Evolutionary conservation across 805 yeast genomes (phyloP).

Genomic region (Lipomyces yamanashiensis): DNA sequence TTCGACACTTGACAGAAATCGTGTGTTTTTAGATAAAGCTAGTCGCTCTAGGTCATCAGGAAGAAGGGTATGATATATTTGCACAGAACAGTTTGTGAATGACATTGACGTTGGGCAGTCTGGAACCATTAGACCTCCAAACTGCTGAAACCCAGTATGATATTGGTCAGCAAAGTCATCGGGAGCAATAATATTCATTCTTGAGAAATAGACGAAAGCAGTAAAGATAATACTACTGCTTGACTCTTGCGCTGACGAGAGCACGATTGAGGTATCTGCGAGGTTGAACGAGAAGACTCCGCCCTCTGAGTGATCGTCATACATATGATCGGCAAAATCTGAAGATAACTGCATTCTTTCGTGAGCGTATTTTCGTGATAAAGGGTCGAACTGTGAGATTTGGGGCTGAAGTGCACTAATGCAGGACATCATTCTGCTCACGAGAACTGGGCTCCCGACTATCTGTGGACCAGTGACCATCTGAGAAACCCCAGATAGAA

Average conservation of each 20-base stretch:
- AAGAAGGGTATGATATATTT: not conserved
- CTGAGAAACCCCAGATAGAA: slow-evolving; percentile 10
- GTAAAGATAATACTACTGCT: not conserved
- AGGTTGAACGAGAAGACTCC: not conserved
- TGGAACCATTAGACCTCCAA: slow-evolving; percentile 9
- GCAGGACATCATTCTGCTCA: not conserved
- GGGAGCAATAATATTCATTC: slow-evolving; percentile 1
- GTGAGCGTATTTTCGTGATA: not conserved
- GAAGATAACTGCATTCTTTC: too few species aligned
- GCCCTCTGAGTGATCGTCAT: not conserved
- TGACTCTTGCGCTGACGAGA: not conserved
- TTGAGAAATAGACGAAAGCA: slow-evolving; percentile 3
- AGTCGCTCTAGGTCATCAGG: not conserved
- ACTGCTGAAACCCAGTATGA: slow-evolving; percentile 2
- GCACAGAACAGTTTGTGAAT: slow-evolving; percentile 13
- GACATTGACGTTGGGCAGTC: not conserved
- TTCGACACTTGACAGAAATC: not conserved
- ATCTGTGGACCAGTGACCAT: slow-evolving; percentile 6
- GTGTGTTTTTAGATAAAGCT: not conserved
- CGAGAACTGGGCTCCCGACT: not conserved
- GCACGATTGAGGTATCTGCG: not conserved
- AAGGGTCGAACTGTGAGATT: not conserved
- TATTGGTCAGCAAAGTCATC: not conserved
- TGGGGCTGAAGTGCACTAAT: not conserved
- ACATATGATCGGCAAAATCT: too few species aligned